Evolutionary conservation across 768 basidiomycete genomes (phyloP), one percentile per base, ranked within the genome.

Genomic region (Mycena olivaceomarginata): DNA sequence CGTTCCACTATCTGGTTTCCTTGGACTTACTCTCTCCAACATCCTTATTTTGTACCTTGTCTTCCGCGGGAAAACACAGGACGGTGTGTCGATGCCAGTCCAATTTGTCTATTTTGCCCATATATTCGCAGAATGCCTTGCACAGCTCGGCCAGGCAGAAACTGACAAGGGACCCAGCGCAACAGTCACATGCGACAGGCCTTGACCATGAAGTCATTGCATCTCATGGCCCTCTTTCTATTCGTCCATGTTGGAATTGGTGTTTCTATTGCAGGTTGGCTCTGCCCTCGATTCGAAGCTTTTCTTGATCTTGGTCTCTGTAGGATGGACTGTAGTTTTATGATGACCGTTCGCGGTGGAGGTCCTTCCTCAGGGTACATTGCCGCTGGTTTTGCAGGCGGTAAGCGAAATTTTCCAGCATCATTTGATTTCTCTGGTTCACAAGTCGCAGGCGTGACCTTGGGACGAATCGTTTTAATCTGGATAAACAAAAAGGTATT

Each of bases 1-100:
- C 90, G 8, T 91, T 92, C 78, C 91, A 94, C 80, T 95, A 92
- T 81, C 85, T 94, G 48, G 84, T 85, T 5, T 93, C 92, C 0
- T 80, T 93, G 1, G 89, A 1, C 65, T 95, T 25, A 90, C 92
- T 0, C 57, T 90, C 41, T 67, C 86, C 59, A 93, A 85, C 63
- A 76, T 82, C 9, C 31, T 81, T 4, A 53, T 78, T 39, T 74
- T 85, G n/a, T 76, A 75, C 31, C 63, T 80, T 20, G 83, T 86
- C 9, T 86, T 86, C 60, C 82, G 81, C 20, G 77, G 82, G 37
- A 84, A 81, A 73, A 79, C 70, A 0, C 80, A 84, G 31, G 83
- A 86, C 57, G 82, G 87, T 85, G 37, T 60, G 41, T n/a, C 40
- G 53, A 15, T 60, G 8, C 15, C 59, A 3, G 15, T 39, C 16